Base-by-base conservation (phyloP, 108 stramenopile genomes). In the Nitzschia inconspicua region DNA sequence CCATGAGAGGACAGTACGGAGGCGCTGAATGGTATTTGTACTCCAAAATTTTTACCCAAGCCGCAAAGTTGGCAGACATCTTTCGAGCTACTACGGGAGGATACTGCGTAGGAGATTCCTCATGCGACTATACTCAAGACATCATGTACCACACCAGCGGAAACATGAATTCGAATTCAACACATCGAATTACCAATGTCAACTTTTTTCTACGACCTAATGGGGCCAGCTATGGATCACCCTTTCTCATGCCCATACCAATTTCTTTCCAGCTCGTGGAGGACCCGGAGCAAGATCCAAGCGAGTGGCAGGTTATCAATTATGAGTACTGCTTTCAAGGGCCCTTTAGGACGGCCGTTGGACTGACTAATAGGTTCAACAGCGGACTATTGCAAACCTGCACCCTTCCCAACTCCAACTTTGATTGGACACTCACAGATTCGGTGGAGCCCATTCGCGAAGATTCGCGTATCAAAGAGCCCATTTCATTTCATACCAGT, bases 291-390 rank as follows among this genome's bases (percentile, higher is more conserved):
- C 34, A 7, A n/a, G 34, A 35, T 4, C 53, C 53, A 11, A 34
- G 20, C 16, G 18, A 54, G 16, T 54, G 53, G 53, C 35, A 35
- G 34, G 20, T 35, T 0, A 54, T 14, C 31, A 54, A 54, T 18
- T 54, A 36, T 23, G 53, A 54, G 23, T 54, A 54, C 23, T 54
- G 53, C 34, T 54, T 36, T 24, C 53, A 54, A 28, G 53, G 53
- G 4, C 53, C 53, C 35, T 54, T 16, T 35, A 35, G 37, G 9
- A 36, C 53, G 18, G 34, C 53, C 2, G 18, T 22, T 9, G 53
- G 24, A 0, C 34, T 54, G 4, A 14, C 37, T 13, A 35, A 34
- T 35, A 35, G 35, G 16, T 36, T 54, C 4, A 18, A 18, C 13
- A 28, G 22, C 53, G 34, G 34, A 6, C 35, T 13, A 23, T 18